Base-by-base conservation (phyloP, 768 basidiomycete genomes). In the Hericium erinaceus region DNA sequence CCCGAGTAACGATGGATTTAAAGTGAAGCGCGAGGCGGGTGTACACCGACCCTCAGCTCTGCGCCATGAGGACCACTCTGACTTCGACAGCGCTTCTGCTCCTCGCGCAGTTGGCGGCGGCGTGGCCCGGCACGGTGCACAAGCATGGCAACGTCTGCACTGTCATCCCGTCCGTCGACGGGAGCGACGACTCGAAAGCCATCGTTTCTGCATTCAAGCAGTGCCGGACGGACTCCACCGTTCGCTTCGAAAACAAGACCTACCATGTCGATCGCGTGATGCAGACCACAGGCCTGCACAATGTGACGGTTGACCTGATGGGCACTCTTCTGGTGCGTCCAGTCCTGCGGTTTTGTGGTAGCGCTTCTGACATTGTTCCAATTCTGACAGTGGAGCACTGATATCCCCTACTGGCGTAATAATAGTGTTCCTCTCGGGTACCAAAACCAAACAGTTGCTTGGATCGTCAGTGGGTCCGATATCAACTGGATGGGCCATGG, bases 401-500 rank as follows among this genome's bases (percentile, higher is more conserved):
- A 46, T 18, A n/a, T 46, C 1, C 44, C 44, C 2, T 46, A 46
- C 44, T 46, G 44, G 44, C 44, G 44, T 9, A 46, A 46, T 20
- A n/a, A 46, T 18, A 46, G 44, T 6, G 44, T 46, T 8, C 44
- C 44, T 10, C 20, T 46, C 2, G 44, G 44, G 3, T 46, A 46
- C 16, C 44, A 46, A 11, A 46, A 46, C 7, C 44, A 46, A 5
- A 46, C 44, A 7, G 44, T 46, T 8, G 44, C 44, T n/a, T 46
- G 44, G 41, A 61, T 12, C 52, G 65, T 75, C 33, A 71, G 68
- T 18, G 75, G 75, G 1, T 59, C 67, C 51, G 65, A 63, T 28
- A 55, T 72, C 24, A 58, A 57, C 13, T 69, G 69, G 55, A 57
- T 64, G 26, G 72, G 72, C 2, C 64, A 71, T 58, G 72, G 66